Conservation (phyloP, 1,139 yeast genomes). For the Kodamaea alishanica region DNA sequence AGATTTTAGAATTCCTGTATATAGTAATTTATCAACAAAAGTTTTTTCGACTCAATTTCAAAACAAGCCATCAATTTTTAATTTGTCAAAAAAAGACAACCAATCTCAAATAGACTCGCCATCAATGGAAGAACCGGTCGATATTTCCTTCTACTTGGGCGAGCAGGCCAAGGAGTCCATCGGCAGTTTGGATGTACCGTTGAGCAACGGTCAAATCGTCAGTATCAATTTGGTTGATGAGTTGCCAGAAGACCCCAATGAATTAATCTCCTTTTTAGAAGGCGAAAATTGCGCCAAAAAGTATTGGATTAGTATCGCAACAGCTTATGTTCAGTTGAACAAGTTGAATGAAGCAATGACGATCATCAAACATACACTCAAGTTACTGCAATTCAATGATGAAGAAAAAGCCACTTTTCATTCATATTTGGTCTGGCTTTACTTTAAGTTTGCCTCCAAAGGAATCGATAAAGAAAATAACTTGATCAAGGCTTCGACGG, state of each 20-base stretch:
- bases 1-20: neutral
- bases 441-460: slow-evolving; percentile 28
- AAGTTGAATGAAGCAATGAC: slow-evolving; percentile 60
- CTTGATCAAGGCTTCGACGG: slow-evolving; percentile 23
- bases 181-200: slow-evolving; percentile 58
- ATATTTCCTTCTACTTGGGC: slow-evolving; percentile 40
- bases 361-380: slow-evolving; percentile 61
- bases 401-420: slow-evolving; percentile 55
- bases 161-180: slow-evolving; percentile 29
- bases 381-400: slow-evolving; percentile 35
- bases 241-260: slow-evolving; percentile 84
- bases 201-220: slow-evolving; percentile 69
- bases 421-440: slow-evolving; percentile 71
- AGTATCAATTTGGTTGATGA: slow-evolving; percentile 65
- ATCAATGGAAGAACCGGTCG: slow-evolving; percentile 27
- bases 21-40: neutral
- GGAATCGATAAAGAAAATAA: slow-evolving; percentile 27
- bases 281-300: slow-evolving; percentile 73
- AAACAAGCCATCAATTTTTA: neutral
- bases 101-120: neutral
- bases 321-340: slow-evolving; percentile 69
- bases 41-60: neutral
- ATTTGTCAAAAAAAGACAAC: neutral
- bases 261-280: slow-evolving; percentile 69
- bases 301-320: slow-evolving; percentile 81